A percentile compares a stretch with the other conserved stretches of the same genome.
Evolutionary conservation across 2,329 filamentous ascomycete genomes (phyloP).

Genomic region (Cordyceps fumosorosea): DNA sequence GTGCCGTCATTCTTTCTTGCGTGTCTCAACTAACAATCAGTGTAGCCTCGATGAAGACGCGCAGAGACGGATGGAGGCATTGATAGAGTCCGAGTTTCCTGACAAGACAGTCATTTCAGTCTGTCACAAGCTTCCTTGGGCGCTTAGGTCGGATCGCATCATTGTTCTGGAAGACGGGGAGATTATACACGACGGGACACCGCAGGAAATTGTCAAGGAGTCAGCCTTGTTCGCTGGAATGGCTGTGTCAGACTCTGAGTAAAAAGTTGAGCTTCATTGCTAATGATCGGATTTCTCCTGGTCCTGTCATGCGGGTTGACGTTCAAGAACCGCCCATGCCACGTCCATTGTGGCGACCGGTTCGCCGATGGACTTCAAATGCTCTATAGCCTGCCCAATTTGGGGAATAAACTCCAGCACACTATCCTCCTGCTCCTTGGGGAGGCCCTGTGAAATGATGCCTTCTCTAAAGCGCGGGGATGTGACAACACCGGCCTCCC

Average conservation of each 20-base stretch:
- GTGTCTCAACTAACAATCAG: not conserved
- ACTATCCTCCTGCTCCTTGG: not conserved
- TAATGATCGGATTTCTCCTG: not conserved
- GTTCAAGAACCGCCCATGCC: not conserved
- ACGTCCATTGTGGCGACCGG: not conserved
- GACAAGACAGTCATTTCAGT: constrained; percentile 2
- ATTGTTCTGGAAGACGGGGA: constrained; percentile 3
- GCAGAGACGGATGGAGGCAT: not conserved
- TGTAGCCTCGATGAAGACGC: not conserved
- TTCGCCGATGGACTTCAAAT: not conserved
- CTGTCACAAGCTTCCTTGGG: constrained; percentile 2
- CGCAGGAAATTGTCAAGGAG: not conserved
- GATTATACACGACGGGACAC: constrained; percentile 1
- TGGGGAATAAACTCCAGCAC: not conserved
- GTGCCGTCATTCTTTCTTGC: not conserved
- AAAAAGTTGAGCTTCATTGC: not conserved
- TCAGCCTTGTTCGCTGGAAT: not conserved
- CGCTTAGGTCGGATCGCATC: constrained; percentile 3
- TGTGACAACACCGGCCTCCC: not conserved
- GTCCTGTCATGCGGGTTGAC: no score
- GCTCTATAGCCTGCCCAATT: not conserved
- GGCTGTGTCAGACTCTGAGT: not conserved
- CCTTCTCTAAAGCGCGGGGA: not conserved
- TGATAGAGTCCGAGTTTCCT: not conserved
- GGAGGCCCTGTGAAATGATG: not conserved